Evolutionary conservation across 768 basidiomycete genomes (phyloP), one percentile per base, ranked within the genome.

Genomic region (Candolleomyces aberdarensis): DNA sequence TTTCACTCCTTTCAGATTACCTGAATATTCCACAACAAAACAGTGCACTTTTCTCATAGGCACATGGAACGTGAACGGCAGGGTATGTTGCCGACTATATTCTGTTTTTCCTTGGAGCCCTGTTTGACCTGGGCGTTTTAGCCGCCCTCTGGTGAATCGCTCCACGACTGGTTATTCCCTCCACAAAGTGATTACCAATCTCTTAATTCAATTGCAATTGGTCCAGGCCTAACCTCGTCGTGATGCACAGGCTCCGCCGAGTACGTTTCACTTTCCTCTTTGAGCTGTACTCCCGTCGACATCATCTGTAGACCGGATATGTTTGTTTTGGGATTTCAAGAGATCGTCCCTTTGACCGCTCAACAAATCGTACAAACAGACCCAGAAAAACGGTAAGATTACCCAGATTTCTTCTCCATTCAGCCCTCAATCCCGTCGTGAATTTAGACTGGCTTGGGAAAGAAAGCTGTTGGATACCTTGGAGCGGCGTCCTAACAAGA

Each of bases 341-440:
- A 99, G 74, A 95, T 99, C 57, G 97, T 99, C 0, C 94, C 95
- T 4, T 82, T 99, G 51, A 98, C 94, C n/a, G 94, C 97, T 3
- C 94, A 96, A 67, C 96, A 98, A 71, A 98, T 99, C 47, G 81
- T 98, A 15, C 95, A 97, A 72, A 89, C 95, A 6, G 96, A 98
- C 73, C 94, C 96, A 1, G 94, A 94, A 70, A 95, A 94, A 76
- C 84, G 85, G 93, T 89, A 56, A 22, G 78, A 61, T 17, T 17
- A 6, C n/a, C 41, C 19, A n/a, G 9, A 43, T 19, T n/a, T 19
- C 26, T 29, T 10, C 11, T 22, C 47, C 31, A 14, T 39, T 58
- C 14, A 47, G 47, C 5, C 41, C 29, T 36, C 40, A 36, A 63
- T 50, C 57, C 60, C n/a, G 46, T 40, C 11, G 6, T 36, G 36